Base-by-base conservation (phyloP, 306 rosid genomes). In the Sindora glabra region DNA sequence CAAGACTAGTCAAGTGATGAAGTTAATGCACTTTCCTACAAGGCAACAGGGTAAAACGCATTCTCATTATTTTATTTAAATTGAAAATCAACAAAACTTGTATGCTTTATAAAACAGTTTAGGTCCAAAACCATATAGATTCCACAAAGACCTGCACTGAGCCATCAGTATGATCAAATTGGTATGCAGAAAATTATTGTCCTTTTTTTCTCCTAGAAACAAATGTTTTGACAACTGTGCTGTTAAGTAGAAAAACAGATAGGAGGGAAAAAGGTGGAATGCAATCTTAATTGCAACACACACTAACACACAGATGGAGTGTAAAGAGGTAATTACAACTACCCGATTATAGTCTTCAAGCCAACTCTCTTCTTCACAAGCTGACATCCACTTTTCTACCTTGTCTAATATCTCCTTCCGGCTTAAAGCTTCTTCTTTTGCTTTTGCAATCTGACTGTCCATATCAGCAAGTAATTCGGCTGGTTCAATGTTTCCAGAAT, bases 341-440 rank as follows among this genome's bases (percentile, higher is more conserved):
- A 94, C 99, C 79, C 97, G 89, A 77, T 81, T 94, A 65, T 94
- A 94, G 87, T 94, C 99, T 64, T 94, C 99, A 51, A 94, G 95
- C 99, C 99, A 94, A 68, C 99, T 89, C 81, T 94, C 99, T 77
- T 94, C 99, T 78, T 94, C 99, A 62, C 99, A 89, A 32, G 99
- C 99, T 58, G 96, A 84, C 99, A 94, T 94, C 99, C 99, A 94
- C 65, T 94, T 94, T 74, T 94, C 99, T 39, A 94, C 99, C 81
- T 94, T 94, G 72, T 94, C 99, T 78, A 94, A 69, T 77, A 94
- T 94, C n/a, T 94, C 99, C 75, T 77, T 94, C 60, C 99, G 78
- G 82, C 99, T 94, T 23, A 94, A 76, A 69, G 95, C 72, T 79
- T 94, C 99, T 51, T 94, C 99, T 77, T 72, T 86, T 0, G 97